Conservation (phyloP, 2,329 filamentous ascomycete genomes). For the Monosporascus sp. region DNA sequence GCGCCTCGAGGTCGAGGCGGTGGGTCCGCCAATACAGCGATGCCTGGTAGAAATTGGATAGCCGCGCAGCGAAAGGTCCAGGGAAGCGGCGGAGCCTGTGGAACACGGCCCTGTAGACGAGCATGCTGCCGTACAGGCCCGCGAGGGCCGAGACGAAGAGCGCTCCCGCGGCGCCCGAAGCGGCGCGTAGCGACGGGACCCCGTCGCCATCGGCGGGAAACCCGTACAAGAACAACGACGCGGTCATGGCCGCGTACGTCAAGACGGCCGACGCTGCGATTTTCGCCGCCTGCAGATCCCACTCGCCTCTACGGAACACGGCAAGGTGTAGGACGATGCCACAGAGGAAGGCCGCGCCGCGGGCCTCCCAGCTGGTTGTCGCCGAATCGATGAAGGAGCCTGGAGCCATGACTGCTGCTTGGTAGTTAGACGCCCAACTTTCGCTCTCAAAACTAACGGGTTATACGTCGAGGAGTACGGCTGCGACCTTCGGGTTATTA, state of each 20-base stretch:
- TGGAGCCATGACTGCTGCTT: background rate
- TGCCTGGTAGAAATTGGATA: background rate
- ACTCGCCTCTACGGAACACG: constrained; percentile 20
- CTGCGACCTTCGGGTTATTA: no score
- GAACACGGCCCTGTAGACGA: background rate
- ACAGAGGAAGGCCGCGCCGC: constrained; percentile 1
- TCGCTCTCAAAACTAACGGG: no score
- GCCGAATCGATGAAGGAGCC: background rate
- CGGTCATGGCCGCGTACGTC: background rate
- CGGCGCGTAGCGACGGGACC: background rate
- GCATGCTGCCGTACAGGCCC: background rate
- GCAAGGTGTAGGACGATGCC: constrained; percentile 12
- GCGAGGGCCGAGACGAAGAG: background rate
- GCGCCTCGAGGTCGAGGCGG: background rate
- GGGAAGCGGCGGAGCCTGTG: background rate
- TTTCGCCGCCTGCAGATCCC: constrained; percentile 14
- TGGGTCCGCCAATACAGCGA: background rate
- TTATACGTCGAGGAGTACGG: no score
- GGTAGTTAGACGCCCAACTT: no score
- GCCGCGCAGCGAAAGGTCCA: background rate
- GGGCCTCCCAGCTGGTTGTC: background rate
- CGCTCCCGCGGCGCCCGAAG: background rate
- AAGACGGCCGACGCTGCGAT: constrained; percentile 4
- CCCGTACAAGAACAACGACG: background rate
- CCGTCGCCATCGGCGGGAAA: background rate